A percentile compares a stretch with the other conserved stretches of the same genome.
These are phyloP conservation scores for Blastomyces emzantsi DNA, from an alignment of 2,329 filamentous ascomycete genomes.

Conservation along the genomic window DNA sequence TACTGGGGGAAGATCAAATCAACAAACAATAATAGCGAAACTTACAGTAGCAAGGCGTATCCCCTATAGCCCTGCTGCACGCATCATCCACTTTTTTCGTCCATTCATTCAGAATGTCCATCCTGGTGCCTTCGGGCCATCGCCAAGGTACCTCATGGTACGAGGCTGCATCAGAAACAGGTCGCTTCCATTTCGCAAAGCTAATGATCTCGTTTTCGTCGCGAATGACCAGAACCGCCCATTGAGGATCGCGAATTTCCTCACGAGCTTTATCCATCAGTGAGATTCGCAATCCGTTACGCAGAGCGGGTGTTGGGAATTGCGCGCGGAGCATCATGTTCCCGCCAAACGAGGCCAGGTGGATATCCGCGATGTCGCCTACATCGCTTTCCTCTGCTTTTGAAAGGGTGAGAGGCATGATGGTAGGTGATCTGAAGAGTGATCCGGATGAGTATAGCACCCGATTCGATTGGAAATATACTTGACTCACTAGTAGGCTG, in stretches of 20 bases:
- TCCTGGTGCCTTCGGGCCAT: conserved; percentile 18
- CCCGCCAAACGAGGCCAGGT: conserved; percentile 20
- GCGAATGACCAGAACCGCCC: conserved; percentile 15
- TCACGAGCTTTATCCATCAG: conserved; percentile 16
- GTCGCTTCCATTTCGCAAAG: conserved; percentile 19
- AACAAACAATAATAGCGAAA: neutral
- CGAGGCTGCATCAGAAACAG: conserved; percentile 9
- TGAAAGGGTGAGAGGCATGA: conserved; percentile 11
- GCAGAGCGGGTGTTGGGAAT: conserved; percentile 20
- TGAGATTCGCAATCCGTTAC: conserved; percentile 14
- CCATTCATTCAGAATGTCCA: conserved; percentile 15
- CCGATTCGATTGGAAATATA: neutral
- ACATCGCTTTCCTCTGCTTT: conserved; percentile 17
- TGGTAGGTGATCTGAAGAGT: neutral
- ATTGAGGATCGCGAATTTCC: conserved; percentile 18
- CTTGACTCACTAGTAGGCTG: neutral
- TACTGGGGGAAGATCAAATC: neutral
- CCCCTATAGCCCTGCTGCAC: conserved; percentile 7
- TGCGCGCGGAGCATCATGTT: conserved; percentile 21
- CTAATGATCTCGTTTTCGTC: conserved; percentile 15
- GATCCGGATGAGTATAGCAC: neutral
- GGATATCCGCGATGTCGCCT: conserved; percentile 20
- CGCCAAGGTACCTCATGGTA: conserved; percentile 16
- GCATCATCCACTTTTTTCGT: conserved; percentile 13
- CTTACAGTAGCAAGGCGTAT: conserved; percentile 13